Conservation (phyloP, 78 protist genomes). For the Cavenderia fasciculata region DNA sequence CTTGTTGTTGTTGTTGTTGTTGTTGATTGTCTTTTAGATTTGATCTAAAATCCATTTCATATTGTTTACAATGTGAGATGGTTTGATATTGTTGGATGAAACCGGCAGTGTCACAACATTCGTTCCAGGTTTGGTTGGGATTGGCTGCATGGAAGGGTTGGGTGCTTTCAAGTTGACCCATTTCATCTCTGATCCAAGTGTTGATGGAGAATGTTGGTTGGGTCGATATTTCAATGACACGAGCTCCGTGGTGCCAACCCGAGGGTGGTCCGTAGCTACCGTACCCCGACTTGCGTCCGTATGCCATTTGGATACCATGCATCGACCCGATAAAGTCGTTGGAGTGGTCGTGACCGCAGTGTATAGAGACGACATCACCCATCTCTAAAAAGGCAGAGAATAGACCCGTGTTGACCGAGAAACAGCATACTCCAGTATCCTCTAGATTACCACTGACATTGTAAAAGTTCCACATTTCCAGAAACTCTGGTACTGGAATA, state of each 20-base stretch:
- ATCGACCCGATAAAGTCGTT: constrained; percentile 73
- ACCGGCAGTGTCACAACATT: constrained; percentile 61
- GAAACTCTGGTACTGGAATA: constrained; percentile 75
- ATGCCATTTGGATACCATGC: constrained; percentile 71
- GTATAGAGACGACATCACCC: constrained; percentile 67
- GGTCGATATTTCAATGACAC: constrained; percentile 30
- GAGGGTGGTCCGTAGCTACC: constrained; percentile 76
- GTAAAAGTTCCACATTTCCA: constrained; percentile 70
- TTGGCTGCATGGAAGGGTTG: constrained; percentile 18
- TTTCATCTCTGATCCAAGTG: constrained; percentile 49
- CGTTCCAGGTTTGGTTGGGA: background rate
- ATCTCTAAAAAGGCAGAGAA: constrained; percentile 72
- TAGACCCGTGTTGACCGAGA: constrained; percentile 76
- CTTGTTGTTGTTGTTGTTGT: background rate
- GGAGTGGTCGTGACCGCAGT: constrained; percentile 79
- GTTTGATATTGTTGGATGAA: constrained; percentile 8
- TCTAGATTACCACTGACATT: constrained; percentile 20
- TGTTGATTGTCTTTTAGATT: background rate
- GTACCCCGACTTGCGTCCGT: constrained; percentile 77
- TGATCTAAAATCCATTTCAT: constrained; percentile 4
- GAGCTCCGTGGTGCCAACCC: constrained; percentile 75
- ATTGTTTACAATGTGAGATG: constrained; percentile 33
- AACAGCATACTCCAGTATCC: constrained; percentile 82
- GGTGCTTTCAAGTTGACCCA: constrained; percentile 6
- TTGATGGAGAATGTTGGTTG: constrained; percentile 49